Evolutionary conservation across 768 basidiomycete genomes (phyloP), one percentile per base, ranked within the genome.

Genomic region (Favolaschia claudopus): DNA sequence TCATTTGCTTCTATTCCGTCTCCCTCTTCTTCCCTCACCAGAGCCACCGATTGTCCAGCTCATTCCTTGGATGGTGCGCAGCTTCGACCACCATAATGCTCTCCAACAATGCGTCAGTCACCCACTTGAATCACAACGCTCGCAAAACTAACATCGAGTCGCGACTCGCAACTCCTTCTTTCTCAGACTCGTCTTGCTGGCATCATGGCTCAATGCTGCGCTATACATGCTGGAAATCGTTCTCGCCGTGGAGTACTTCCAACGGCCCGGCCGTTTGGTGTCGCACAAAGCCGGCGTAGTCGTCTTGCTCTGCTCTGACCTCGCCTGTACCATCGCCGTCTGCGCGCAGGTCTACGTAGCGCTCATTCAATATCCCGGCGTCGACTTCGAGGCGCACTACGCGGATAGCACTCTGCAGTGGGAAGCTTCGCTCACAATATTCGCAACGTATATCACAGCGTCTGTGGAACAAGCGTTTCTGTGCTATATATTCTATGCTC

Each of bases 381-480:
- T 33, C 37, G 29, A 47, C 29, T 36, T 15, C 3, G 9, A 17
- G 14, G 9, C 15, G 27, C 9, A 9, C 44, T 51, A 13, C 15
- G 31, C 19, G 34, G n/a, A n/a, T n/a, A 4, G 24, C 9, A 5
- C 28, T 9, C 19, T 47, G 22, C 31, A 24, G 14, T 47, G 45
- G 55, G 38, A 38, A 7, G 22, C 42, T 19, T 42, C 47, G 31
- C 31, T 51, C 19, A 22, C 17, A 14, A 50, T 58, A 13, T 25
- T 58, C 13, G 15, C 33, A 19, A 58, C 56, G 17, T 58, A 58
- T 42, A n/a, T 20, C 6, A 51, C 48, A 15, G 56, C 56, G 10
- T 58, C 56, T 6, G 27, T 58, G 25, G 56, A 58, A 24, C 56
- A 58, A 34, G 33, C 24, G 15, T 58, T 50, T 32, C 32, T 58